These are phyloP conservation scores for Entomortierella parvispora DNA, from an alignment of 192 early-diverging fungal species.

Conservation along the genomic window DNA sequence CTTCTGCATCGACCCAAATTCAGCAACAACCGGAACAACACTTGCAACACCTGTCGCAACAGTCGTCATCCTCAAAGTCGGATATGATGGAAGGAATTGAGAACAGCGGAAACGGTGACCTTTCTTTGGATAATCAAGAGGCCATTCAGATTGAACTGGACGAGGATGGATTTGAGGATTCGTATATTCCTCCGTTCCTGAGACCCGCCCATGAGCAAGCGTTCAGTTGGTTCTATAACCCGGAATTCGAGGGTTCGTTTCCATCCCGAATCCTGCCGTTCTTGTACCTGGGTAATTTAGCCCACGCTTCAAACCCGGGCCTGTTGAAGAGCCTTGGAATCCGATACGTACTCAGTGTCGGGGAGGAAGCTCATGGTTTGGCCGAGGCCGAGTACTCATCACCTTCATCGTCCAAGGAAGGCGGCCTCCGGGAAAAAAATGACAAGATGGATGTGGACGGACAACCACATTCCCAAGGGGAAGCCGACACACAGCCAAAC, in stretches of 20 bases:
- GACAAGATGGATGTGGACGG: too few species aligned
- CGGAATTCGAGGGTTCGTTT: slow-evolving; percentile 69
- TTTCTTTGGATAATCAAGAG: neutral
- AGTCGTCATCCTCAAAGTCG: neutral
- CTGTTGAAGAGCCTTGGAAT: slow-evolving; percentile 64
- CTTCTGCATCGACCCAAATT: neutral
- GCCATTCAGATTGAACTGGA: neutral
- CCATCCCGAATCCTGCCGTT: slow-evolving; percentile 67
- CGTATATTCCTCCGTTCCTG: slow-evolving; percentile 7
- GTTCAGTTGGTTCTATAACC: slow-evolving; percentile 63
- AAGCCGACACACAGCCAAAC: neutral
- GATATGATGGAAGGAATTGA: slow-evolving; percentile 35
- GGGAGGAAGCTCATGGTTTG: slow-evolving; percentile 62
- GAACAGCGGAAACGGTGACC: slow-evolving; percentile 3
- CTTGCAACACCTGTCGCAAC: neutral
- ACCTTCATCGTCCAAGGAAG: neutral
- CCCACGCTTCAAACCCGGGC: slow-evolving; percentile 68
- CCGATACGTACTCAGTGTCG: slow-evolving; percentile 65
- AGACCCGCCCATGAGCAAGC: slow-evolving; percentile 14
- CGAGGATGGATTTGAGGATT: neutral
- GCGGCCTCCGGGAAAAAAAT: too few species aligned
- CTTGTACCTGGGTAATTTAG: slow-evolving; percentile 68
- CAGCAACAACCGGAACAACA: neutral
- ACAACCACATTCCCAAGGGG: too few species aligned
- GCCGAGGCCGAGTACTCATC: neutral